Percentiles rank a stretch among this genome's conserved stretches.
Conservation (phyloP, 163 green algal genomes). For the Prototheca cutis region DNA sequence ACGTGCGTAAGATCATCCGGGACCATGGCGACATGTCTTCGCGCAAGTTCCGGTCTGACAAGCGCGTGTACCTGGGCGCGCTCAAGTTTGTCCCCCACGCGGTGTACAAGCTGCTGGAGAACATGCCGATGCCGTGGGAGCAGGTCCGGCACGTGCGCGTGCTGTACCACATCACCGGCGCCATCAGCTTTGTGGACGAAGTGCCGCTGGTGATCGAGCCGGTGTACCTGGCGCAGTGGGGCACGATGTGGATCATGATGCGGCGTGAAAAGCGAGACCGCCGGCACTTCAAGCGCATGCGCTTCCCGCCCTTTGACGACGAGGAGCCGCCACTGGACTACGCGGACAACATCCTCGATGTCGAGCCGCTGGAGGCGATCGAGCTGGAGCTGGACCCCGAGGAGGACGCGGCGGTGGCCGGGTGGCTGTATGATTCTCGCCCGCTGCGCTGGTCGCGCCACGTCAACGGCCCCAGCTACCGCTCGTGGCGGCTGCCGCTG, state of each 20-base stretch:
- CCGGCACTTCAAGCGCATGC: conserved; percentile 99
- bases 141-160: conserved; percentile 92
- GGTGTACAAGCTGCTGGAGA: conserved; percentile 99
- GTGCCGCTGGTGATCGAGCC: conserved; percentile 95
- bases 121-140: conserved; percentile 99
- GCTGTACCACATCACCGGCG: conserved; percentile 98
- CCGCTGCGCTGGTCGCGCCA: conserved; percentile 91
- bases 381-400: conserved; percentile 96
- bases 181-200: conserved; percentile 99
- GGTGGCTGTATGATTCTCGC: conserved; percentile 47
- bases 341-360: conserved; percentile 90
- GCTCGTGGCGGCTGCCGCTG: conserved; percentile 87
- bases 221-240: conserved; percentile 95
- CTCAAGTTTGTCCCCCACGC: conserved; percentile 99
- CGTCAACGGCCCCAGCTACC: conserved; percentile 91
- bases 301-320: conserved; percentile 99
- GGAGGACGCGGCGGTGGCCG: conserved; percentile 84
- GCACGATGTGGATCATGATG: conserved; percentile 99
- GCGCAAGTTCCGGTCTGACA: conserved; percentile 95
- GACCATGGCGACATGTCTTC: conserved; percentile 98
- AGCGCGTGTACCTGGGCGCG: conserved; percentile 96
- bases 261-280: conserved; percentile 96
- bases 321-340: conserved; percentile 97
- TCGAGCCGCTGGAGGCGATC: conserved; percentile 95
- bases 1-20: conserved; percentile 96